A percentile compares a stretch with the other conserved stretches of the same genome.
Conservation (phyloP, 73 alveolate genomes). For the Diophrys appendiculata region DNA sequence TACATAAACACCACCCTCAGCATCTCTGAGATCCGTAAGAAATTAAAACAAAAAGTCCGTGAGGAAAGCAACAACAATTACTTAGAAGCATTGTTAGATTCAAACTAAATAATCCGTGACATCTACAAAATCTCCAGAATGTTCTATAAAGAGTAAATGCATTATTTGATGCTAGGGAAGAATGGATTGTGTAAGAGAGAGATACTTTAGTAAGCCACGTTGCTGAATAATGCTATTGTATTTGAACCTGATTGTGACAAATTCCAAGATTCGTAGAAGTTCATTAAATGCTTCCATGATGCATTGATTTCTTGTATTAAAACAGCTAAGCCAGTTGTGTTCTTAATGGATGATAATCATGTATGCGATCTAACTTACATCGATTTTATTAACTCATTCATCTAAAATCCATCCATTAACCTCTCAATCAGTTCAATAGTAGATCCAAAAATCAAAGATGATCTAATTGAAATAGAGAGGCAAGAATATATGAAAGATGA, state of each 20-base stretch:
- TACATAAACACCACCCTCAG: conserved; percentile 15
- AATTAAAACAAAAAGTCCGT: conserved; percentile 32
- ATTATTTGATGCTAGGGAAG: conserved; percentile 29
- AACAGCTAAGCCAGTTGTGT: background rate
- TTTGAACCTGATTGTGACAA: conserved; percentile 34
- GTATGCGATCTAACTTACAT: conserved; percentile 42
- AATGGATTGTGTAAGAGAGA: conserved; percentile 42
- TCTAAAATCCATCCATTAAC: too few relatives aligned
- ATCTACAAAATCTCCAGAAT: conserved; percentile 51
- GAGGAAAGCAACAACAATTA: conserved; percentile 30
- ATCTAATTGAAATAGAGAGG: conserved; percentile 6
- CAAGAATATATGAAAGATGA: conserved; percentile 1
- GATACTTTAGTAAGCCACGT: conserved; percentile 31
- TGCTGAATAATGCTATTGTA: conserved; percentile 25
- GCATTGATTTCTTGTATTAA: conserved; percentile 39
- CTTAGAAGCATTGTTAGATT: conserved; percentile 47
- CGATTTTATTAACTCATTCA: too few relatives aligned
- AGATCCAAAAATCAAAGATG: too few relatives aligned
- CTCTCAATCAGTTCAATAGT: too few relatives aligned
- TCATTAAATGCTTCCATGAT: conserved; percentile 28
- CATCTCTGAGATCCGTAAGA: conserved; percentile 5
- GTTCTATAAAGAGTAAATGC: conserved; percentile 39
- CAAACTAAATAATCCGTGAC: conserved; percentile 47
- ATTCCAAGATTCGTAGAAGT: conserved; percentile 20
- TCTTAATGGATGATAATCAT: conserved; percentile 34